These are phyloP conservation scores for Cunninghamia lanceolata DNA, from an alignment of 75 land plant species.

Conservation along the genomic window DNA sequence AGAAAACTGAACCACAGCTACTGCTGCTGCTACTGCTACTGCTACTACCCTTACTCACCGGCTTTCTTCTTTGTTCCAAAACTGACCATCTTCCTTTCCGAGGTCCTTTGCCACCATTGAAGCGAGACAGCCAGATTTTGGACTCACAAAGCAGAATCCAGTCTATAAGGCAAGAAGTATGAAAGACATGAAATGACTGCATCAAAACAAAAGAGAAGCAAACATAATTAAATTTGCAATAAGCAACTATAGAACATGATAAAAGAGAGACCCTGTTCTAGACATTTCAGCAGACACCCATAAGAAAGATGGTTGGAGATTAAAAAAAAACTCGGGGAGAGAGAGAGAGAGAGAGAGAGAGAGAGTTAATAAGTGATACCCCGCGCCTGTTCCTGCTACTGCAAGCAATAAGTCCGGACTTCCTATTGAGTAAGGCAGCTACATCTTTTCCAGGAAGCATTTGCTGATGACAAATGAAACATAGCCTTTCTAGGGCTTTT, in stretches of 20 bases:
- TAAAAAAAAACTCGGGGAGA: background rate
- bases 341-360: background rate
- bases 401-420: slow-evolving; percentile 74
- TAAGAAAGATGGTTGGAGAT: background rate
- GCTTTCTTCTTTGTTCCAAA: slow-evolving; percentile 16
- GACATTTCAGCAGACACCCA: background rate
- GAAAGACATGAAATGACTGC: slow-evolving; percentile 93
- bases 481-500: slow-evolving; percentile 58
- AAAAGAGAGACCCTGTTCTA: background rate
- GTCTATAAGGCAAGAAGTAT: slow-evolving; percentile 78
- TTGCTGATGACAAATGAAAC: slow-evolving; percentile 88
- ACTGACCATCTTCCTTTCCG: slow-evolving; percentile 12
- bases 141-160: slow-evolving; percentile 87
- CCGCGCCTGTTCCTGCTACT: slow-evolving; percentile 87
- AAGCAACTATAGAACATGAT: background rate
- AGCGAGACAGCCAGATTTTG: slow-evolving; percentile 46
- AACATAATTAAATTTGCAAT: slow-evolving; percentile 8
- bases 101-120: slow-evolving; percentile 12
- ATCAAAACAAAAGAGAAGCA: slow-evolving; percentile 1
- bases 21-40: background rate
- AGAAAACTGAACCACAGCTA: slow-evolving; percentile 44
- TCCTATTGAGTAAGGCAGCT: slow-evolving; percentile 73
- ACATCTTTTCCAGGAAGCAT: slow-evolving; percentile 90
- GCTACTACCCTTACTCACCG: slow-evolving; percentile 10
- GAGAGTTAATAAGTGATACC: slow-evolving; percentile 35